Percentiles rank a stretch among this genome's conserved stretches.
Conservation (phyloP, 129 eudicot genomes). For the Flaveria ramosissima region DNA sequence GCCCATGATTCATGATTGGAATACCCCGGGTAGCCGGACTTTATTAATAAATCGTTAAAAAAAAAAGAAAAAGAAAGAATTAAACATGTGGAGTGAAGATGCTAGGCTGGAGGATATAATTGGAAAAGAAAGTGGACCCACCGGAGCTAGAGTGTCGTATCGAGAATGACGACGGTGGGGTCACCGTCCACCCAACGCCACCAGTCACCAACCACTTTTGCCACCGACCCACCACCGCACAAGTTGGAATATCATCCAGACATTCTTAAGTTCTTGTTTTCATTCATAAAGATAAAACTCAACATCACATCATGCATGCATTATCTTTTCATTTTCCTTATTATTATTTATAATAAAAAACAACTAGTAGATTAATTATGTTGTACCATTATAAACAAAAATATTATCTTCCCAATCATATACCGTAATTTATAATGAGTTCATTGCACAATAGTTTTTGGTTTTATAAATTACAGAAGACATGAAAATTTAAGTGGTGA, state of each 20-base stretch:
- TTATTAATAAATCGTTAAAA: too few species aligned
- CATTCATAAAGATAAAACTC: not conserved
- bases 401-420: too few species aligned
- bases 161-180: constrained; percentile 29
- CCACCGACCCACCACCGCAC: constrained; percentile 24
- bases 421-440: too few species aligned
- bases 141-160: constrained; percentile 27
- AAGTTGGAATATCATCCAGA: constrained; percentile 35
- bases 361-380: too few species aligned
- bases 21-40: too few species aligned
- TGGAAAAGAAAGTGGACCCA: constrained; percentile 24
- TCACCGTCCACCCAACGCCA: constrained; percentile 56
- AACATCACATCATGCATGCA: constrained; percentile 12
- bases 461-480: too few species aligned
- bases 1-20: too few species aligned
- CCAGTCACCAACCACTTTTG: constrained; percentile 29
- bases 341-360: not conserved
- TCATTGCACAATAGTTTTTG: too few species aligned
- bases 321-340: not conserved
- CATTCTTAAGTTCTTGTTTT: constrained; percentile 9
- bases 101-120: constrained; percentile 10
- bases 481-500: too few species aligned
- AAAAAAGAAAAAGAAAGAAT: not conserved
- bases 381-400: too few species aligned
- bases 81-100: constrained; percentile 28